These are phyloP conservation scores for Fusarium subglutinans DNA, from an alignment of 2,329 filamentous ascomycete species.

Conservation along the genomic window DNA sequence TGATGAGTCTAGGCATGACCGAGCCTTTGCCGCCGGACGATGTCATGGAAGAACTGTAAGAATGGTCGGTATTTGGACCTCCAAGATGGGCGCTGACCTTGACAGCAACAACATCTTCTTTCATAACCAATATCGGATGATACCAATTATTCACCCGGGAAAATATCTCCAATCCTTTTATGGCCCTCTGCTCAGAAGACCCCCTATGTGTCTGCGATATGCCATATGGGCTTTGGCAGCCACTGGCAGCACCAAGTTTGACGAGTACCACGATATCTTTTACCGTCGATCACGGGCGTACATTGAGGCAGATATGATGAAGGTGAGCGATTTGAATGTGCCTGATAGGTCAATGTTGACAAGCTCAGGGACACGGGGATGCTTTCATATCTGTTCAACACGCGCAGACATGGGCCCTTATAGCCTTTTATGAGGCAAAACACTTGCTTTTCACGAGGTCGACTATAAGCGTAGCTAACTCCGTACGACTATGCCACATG, in stretches of 20 bases:
- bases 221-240: conserved; percentile 87
- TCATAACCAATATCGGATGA: conserved; percentile 72
- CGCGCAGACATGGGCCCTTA: conserved; percentile 81
- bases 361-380: conserved; percentile 74
- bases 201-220: conserved; percentile 85
- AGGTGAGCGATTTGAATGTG: conserved; percentile 50
- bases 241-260: conserved; percentile 76
- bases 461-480: conserved; percentile 81
- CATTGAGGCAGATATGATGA: conserved; percentile 85
- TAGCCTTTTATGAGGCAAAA: conserved; percentile 83
- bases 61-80: conserved; percentile 30
- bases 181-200: conserved; percentile 75
- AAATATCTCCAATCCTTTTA: conserved; percentile 81
- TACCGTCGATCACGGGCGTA: conserved; percentile 87
- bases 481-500: conserved; percentile 78
- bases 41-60: conserved; percentile 83
- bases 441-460: conserved; percentile 86
- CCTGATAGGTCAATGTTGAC: neutral
- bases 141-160: conserved; percentile 81
- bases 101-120: conserved; percentile 79
- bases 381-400: conserved; percentile 80
- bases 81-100: neutral
- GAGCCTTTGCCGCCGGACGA: conserved; percentile 83
- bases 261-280: conserved; percentile 76
- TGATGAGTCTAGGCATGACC: conserved; percentile 83